Evolutionary conservation across 371 early-diverging fungal species (phyloP).

Genomic region (Zancudomyces culisetae): DNA sequence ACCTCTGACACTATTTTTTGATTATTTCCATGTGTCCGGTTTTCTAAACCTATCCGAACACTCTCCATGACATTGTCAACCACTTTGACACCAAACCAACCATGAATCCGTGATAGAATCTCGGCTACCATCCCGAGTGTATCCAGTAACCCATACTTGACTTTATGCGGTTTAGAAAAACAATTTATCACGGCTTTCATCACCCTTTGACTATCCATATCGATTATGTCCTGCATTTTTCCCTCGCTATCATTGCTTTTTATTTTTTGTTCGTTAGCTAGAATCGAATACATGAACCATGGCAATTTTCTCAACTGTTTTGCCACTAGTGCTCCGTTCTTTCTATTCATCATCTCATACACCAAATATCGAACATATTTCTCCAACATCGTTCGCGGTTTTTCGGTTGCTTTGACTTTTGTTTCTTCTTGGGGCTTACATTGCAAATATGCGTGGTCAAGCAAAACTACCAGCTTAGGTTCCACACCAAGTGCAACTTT

Average conservation of each 20-base stretch:
- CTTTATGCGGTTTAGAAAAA: slow-evolving; percentile 82
- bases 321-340: slow-evolving; percentile 41
- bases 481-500: slow-evolving; percentile 67
- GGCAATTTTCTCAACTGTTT: slow-evolving; percentile 66
- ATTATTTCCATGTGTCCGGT: slow-evolving; percentile 72
- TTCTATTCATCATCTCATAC: slow-evolving; percentile 52
- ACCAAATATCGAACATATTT: slow-evolving; percentile 69
- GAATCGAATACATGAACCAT: slow-evolving; percentile 30
- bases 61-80: slow-evolving; percentile 76
- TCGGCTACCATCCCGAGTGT: slow-evolving; percentile 60
- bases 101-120: slow-evolving; percentile 57
- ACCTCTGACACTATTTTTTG: slow-evolving; percentile 66
- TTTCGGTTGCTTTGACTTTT: slow-evolving; percentile 1
- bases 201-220: slow-evolving; percentile 11
- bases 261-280: background rate
- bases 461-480: slow-evolving; percentile 58
- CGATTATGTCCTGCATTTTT: slow-evolving; percentile 15
- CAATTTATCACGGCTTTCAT: slow-evolving; percentile 14
- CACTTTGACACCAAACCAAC: slow-evolving; percentile 65
- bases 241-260: too few relatives aligned
- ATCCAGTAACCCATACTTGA: slow-evolving; percentile 70
- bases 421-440: slow-evolving; percentile 41
- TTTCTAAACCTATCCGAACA: slow-evolving; percentile 75
- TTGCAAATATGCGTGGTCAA: slow-evolving; percentile 82
- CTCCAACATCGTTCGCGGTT: slow-evolving; percentile 29